phyloP scores from a whole-genome alignment of 1,284 basidiomycete genomes.

The Neonothopanus nambi region DNA sequence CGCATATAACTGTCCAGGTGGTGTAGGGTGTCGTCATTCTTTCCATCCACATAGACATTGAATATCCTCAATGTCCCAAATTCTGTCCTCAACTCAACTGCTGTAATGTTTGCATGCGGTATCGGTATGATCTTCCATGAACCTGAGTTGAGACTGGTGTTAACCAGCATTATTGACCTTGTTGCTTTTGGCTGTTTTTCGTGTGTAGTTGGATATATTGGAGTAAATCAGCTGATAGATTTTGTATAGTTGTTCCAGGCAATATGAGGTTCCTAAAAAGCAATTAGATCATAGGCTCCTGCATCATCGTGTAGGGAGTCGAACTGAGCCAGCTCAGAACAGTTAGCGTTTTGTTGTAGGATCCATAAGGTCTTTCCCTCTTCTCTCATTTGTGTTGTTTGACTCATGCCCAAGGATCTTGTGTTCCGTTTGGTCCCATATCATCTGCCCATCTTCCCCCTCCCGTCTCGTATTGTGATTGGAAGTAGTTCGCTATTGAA shows the following conservation, averaged over 20 bases:
- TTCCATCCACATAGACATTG: slow-evolving; percentile 30
- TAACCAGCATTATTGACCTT: neutral
- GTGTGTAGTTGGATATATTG: neutral
- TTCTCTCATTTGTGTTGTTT: too few species aligned
- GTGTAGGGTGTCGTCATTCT: slow-evolving; percentile 10
- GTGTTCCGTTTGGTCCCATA: too few species aligned
- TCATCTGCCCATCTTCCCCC: too few species aligned
- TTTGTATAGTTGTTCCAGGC: neutral
- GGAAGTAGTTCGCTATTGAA: too few species aligned
- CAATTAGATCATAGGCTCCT: neutral
- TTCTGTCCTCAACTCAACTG: slow-evolving; percentile 19
- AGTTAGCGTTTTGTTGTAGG: neutral
- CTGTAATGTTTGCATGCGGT: slow-evolving; percentile 23
- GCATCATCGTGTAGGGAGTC: neutral
- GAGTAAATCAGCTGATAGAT: neutral
- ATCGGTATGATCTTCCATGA: neutral
- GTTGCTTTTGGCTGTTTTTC: neutral
- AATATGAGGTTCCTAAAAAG: slow-evolving; percentile 5
- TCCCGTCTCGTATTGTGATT: too few species aligned
- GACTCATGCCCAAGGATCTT: too few species aligned
- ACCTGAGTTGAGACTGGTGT: neutral
- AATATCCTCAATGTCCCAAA: slow-evolving; percentile 22
- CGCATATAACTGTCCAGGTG: slow-evolving; percentile 6
- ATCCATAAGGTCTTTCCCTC: too few species aligned
- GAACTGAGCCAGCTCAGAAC: neutral